Evolutionary conservation across 225 moss, liverwort and hornwort genomes (phyloP), one percentile per base, ranked within the genome.

Genomic region (Takakia lepidozioides): DNA sequence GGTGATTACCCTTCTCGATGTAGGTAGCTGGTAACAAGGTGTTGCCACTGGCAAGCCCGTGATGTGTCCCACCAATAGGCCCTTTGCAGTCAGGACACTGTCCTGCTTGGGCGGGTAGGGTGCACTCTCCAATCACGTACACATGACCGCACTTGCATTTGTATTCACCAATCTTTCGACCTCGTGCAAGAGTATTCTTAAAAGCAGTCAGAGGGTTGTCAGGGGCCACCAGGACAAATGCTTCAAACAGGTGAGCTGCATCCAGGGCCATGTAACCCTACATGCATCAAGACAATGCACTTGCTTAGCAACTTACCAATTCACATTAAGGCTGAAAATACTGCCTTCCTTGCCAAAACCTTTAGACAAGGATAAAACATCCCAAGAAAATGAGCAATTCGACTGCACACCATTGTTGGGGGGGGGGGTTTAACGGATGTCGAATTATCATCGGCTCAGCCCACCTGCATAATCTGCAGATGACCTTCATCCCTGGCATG

Each of bases 121-220:
- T 27, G 54, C 80, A 80, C 50, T 80, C 80, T 2, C 80, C 80
- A 37, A 80, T 74, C 42, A 75, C 70, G 46, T 80, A 80, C 45
- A 58, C 61, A 10, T 64, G 51, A 19, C 80, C 80, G 48, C 80
- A 80, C 4, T 62, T 57, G 24, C 80, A 80, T 17, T 60, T 63
- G 21, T 75, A 80, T 34, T 80, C 80, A 52, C 67, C 66, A 23
- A 79, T 36, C 53, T 54, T 51, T 32, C 22, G 29, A 35, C 75
- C 70, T 5, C 62, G 52, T 1, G 36, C 65, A 25, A 80, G 19
- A 21, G 70, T 64, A 9, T 22, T 35, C 56, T 69, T 41, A 34
- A 75, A 80, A 40, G 70, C 67, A 58, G 70, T 67, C 9, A 74
- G 60, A 14, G 75, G 47, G 71, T 71, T 75, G 51, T 68, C 18